A percentile compares a stretch with the other conserved stretches of the same genome.
Evolutionary conservation across 2,329 filamentous ascomycete species (phyloP).

Genomic region (Apiospora kogelbergensis): DNA sequence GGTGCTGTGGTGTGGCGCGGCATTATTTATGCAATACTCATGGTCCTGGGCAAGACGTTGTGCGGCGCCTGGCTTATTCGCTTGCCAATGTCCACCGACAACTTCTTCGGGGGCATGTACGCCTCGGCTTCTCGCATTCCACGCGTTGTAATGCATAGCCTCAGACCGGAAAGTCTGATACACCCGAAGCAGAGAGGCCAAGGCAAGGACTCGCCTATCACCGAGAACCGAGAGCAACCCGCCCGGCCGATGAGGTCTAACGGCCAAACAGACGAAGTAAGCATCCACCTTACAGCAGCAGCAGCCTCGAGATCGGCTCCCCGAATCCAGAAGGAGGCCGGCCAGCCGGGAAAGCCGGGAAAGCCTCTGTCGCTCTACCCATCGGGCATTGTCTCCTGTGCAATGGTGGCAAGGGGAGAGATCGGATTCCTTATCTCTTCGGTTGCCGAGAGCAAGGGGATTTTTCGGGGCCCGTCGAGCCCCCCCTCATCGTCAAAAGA

Average conservation of each 20-base stretch:
- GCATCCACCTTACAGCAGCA: neutral
- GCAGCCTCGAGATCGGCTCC: neutral
- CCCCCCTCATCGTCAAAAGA: slow-evolving; percentile 3
- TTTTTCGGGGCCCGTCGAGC: slow-evolving; percentile 34
- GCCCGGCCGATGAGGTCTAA: neutral
- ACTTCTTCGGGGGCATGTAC: slow-evolving; percentile 6
- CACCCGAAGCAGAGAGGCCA: neutral
- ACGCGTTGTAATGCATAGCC: slow-evolving; percentile 16
- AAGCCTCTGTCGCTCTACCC: slow-evolving; percentile 65
- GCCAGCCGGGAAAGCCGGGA: neutral
- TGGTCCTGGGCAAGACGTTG: slow-evolving; percentile 61
- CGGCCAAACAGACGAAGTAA: neutral
- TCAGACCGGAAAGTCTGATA: slow-evolving; percentile 10
- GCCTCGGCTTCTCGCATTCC: slow-evolving; percentile 14
- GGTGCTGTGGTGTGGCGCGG: slow-evolving; percentile 69
- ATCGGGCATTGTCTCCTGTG: slow-evolving; percentile 61
- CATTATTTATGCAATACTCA: slow-evolving; percentile 69
- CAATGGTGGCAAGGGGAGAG: slow-evolving; percentile 77
- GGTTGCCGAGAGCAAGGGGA: slow-evolving; percentile 56
- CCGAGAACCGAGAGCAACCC: neutral
- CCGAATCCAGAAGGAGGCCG: neutral
- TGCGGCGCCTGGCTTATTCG: slow-evolving; percentile 61
- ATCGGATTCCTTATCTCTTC: slow-evolving; percentile 77
- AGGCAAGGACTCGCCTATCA: no score
- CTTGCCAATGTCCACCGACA: slow-evolving; percentile 24